Evolutionary conservation across 192 early-diverging fungal species (phyloP), one percentile per base, ranked within the genome.

Genomic region (Haplosporangium gracile): DNA sequence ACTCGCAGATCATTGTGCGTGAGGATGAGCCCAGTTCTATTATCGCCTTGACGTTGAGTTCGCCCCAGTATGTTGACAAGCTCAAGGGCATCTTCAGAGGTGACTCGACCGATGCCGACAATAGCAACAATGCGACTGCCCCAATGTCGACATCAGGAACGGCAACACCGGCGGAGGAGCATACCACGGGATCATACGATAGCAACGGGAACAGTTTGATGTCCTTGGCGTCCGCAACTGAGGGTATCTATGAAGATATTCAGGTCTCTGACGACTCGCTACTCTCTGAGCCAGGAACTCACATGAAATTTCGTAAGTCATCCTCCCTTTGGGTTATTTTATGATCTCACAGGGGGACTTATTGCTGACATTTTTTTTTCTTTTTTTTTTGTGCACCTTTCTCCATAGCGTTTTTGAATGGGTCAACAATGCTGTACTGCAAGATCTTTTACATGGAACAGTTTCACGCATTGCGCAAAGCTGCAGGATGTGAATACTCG

Each of bases 11-110:
- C 53, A 94, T 99, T 63, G 93, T 98, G 15, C 92, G 96, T 68
- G 97, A 99, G 82, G 93, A 96, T 73, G 97, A 99, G 80, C 97
- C 97, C 4, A 96, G 96, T 80, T 96, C 97, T 0, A 98, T 99
- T 74, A 97, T 99, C 75, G 95, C 98, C 5, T 95, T 96, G 84
- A 95, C 98, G 0, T 88, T 99, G 43, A 90, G 93, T 65, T 96
- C 93, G 1, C 88, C 90, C 55, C 92, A 95, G 32, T 96, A 96
- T 60, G 85, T 93, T 16, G 91, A 92, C n/a, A 93, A 95, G 76
- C 89, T 96, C 38, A 89, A 89, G 26, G 88, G 75, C 0, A 77
- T 86, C 22, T 81, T 86, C 22, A 68, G 78, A 42, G 75, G 75
- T 36, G 78, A 80, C 4, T 70, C 69, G 0, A 45, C 34, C 8